Conservation (phyloP, 1,139 yeast genomes). For the Geotrichum citri-aurantii region DNA sequence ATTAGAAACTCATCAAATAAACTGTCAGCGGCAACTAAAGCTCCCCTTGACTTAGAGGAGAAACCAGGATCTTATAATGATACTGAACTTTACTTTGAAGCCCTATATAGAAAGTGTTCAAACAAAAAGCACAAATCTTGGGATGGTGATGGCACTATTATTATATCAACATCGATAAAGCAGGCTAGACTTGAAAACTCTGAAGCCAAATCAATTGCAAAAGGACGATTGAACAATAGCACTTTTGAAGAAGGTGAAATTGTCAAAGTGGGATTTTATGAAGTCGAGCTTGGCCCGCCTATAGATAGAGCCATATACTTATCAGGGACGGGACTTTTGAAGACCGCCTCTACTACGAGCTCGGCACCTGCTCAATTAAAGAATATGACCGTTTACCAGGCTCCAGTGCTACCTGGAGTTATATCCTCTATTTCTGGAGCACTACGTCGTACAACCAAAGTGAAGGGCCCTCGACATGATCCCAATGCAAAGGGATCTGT, state of each 20-base stretch:
- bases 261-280: conserved; percentile 47
- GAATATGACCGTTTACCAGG: conserved; percentile 1
- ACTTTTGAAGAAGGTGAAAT: conserved; percentile 36
- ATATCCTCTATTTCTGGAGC: conserved; percentile 9
- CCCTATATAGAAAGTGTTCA: conserved; percentile 67
- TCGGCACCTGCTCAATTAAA: neutral
- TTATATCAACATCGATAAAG: conserved; percentile 24
- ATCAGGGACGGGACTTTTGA: conserved; percentile 21
- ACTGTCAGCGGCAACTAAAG: neutral
- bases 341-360: neutral
- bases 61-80: neutral
- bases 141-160: conserved; percentile 83
- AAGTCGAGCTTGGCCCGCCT: conserved; percentile 48
- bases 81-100: conserved; percentile 30
- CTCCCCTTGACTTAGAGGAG: neutral
- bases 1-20: neutral
- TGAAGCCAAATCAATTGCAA: conserved; percentile 24
- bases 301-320: conserved; percentile 20
- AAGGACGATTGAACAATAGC: conserved; percentile 3
- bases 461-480: conserved; percentile 39
- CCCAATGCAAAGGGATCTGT: conserved; percentile 40
- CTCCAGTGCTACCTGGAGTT: conserved; percentile 4
- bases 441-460: conserved; percentile 1
- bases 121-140: conserved; percentile 82
- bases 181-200: conserved; percentile 24